Percentiles rank a stretch among this genome's conserved stretches.
phyloP scores from a whole-genome alignment of 495 filamentous ascomycete genomes.

The Durotheca rogersii region DNA sequence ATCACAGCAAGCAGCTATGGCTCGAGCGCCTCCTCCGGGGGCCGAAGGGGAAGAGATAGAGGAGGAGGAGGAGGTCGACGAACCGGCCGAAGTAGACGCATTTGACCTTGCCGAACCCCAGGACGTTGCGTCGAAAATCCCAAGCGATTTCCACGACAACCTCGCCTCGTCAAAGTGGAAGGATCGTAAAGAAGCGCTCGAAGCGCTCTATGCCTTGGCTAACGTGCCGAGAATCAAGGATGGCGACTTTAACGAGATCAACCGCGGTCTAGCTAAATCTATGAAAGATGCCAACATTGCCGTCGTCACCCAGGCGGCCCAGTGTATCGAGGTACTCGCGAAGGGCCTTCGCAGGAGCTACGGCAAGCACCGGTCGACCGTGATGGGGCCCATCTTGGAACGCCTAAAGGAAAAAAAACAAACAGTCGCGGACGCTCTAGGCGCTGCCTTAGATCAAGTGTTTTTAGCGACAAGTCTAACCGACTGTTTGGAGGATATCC shows the following conservation, averaged over 20 bases:
- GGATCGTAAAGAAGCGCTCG: conserved; percentile 91
- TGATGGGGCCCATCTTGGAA: conserved; percentile 88
- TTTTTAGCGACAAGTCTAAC: conserved; percentile 75
- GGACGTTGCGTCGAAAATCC: conserved; percentile 81
- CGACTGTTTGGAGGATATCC: conserved; percentile 85
- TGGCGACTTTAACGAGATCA: conserved; percentile 80
- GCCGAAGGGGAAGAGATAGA: conserved; percentile 58
- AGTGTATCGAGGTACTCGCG: conserved; percentile 89
- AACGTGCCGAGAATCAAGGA: conserved; percentile 94
- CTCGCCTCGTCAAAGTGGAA: conserved; percentile 95
- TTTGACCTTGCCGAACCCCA: conserved; percentile 91
- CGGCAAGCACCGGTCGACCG: conserved; percentile 71
- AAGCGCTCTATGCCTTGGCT: conserved; percentile 71
- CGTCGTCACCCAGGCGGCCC: conserved; percentile 89
- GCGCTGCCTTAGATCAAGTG: conserved; percentile 81
- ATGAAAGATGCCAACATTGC: conserved; percentile 99
- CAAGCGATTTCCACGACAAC: conserved; percentile 77
- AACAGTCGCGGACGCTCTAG: conserved; percentile 81
- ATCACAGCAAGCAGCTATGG: conserved; percentile 83
- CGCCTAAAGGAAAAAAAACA: conserved; percentile 96
- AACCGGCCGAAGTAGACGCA: conserved; percentile 69
- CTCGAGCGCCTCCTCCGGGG: conserved; percentile 59
- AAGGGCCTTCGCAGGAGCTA: conserved; percentile 82
- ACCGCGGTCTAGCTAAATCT: conserved; percentile 78
- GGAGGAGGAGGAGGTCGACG: conserved; percentile 65